Evolutionary conservation across 305 asterid genomes (phyloP), one percentile per base, ranked within the genome.

Genomic region (Fraxinus sp.): DNA sequence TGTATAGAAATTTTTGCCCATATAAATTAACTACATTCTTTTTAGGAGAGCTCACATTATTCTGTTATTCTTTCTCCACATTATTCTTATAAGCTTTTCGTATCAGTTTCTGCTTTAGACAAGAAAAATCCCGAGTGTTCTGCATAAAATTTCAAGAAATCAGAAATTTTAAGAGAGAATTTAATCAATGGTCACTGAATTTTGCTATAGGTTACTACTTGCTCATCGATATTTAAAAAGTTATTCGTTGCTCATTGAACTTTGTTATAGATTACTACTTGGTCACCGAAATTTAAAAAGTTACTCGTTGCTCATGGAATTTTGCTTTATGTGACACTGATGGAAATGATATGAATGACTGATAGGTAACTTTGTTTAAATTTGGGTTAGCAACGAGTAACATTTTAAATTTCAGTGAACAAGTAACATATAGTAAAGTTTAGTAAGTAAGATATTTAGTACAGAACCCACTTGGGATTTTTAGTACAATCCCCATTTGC

Each of bases 61-160:
- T 83, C 82, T 3, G 57, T 46, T 3, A 59, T 82, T 77, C 87
- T 83, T 81, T 84, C 87, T 66, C 77, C n/a, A 16, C 33, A 30
- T 43, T 62, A 41, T 28, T 79, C 77, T 46, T 55, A 78, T 14
- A 14, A 46, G 18, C 57, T 13, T 46, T 46, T 46, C 4, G 57
- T 46, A 13, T 13, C 18, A 64, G 79, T 80, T 82, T 79, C 81
- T 64, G 52, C 73, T 81, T 13, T 55, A 1, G 7, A 0, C 57
- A 37, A 36, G 75, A 59, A 36, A 35, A 30, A 62, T 26, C 75
- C 11, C 37, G 75, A 36, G 22, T 77, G 86, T 84, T 77, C 78
- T 82, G 80, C 43, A 55, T 55, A 55, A 18, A 55, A 5, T 6
- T 71, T 32, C 35, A 32, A 52, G 62, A 77, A 79, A 33, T 35